A percentile compares a stretch with the other conserved stretches of the same genome.
These are phyloP conservation scores for Nakaseomyces uthaithaninus DNA, from an alignment of 1,139 yeast species.

Conservation along the genomic window DNA sequence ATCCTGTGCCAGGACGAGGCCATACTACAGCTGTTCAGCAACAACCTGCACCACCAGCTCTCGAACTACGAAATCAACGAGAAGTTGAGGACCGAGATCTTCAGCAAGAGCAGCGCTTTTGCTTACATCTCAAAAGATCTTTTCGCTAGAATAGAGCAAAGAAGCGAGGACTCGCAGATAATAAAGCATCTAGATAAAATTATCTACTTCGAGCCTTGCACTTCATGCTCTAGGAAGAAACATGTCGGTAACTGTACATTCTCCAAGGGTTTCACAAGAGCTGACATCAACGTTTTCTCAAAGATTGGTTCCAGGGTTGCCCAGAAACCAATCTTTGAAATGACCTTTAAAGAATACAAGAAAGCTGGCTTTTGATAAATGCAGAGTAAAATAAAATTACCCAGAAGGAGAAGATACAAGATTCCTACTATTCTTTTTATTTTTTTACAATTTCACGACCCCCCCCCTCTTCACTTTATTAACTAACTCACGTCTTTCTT, in stretches of 20 bases:
- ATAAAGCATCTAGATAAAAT: constrained; percentile 30
- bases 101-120: constrained; percentile 5
- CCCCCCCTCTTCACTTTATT: no score
- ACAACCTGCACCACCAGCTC: constrained; percentile 10
- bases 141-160: neutral
- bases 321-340: constrained; percentile 20
- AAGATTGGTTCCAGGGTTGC: constrained; percentile 17
- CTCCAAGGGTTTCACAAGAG: constrained; percentile 29
- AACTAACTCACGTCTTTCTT: no score
- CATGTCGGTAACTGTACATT: constrained; percentile 18
- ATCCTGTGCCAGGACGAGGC: constrained; percentile 16
- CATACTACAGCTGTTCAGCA: constrained; percentile 10
- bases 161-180: constrained; percentile 3
- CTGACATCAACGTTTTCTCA: constrained; percentile 26
- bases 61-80: constrained; percentile 2
- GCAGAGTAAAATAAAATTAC: neutral
- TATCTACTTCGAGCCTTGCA: constrained; percentile 26
- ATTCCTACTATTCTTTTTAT: neutral
- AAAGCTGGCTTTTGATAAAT: constrained; percentile 21
- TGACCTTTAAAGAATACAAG: constrained; percentile 24
- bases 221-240: constrained; percentile 19
- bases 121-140: constrained; percentile 9
- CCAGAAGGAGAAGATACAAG: neutral
- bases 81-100: neutral
- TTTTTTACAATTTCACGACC: neutral